A percentile compares a stretch with the other conserved stretches of the same genome.
phyloP scores from a whole-genome alignment of 106 monocot genomes.

The Gastrodia elata region DNA sequence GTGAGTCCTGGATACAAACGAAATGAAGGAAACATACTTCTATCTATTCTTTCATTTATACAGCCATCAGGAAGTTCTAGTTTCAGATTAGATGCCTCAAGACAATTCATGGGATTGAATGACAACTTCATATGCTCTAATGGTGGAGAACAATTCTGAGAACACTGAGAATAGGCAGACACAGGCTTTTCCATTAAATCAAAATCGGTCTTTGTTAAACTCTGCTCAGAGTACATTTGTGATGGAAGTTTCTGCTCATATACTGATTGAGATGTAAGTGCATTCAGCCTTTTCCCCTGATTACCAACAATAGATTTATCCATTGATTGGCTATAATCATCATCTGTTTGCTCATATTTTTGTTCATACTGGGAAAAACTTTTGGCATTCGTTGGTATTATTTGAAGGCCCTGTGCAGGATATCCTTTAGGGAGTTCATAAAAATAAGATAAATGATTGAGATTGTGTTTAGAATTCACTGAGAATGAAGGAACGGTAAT shows the following conservation, averaged over 20 bases:
- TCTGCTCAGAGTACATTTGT: constrained; percentile 13
- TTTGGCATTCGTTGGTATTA: constrained; percentile 19
- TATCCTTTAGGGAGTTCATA: constrained; percentile 53
- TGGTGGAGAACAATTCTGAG: constrained; percentile 66
- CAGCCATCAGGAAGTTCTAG: constrained; percentile 41
- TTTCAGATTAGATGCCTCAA: constrained; percentile 43
- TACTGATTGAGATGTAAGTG: constrained; percentile 12
- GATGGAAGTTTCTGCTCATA: constrained; percentile 11
- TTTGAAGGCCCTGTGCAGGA: constrained; percentile 50
- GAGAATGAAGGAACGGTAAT: constrained; percentile 12
- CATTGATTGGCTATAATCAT: constrained; percentile 10
- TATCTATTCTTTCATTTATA: constrained; percentile 41
- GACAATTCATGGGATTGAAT: constrained; percentile 63
- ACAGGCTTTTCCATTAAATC: constrained; percentile 12
- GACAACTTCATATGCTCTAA: constrained; percentile 92
- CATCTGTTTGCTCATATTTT: constrained; percentile 8
- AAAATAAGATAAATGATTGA: constrained; percentile 26
- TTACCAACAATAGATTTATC: constrained; percentile 17
- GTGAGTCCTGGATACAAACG: constrained; percentile 42
- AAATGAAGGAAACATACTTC: constrained; percentile 63
- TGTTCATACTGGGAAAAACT: constrained; percentile 6
- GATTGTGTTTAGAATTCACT: constrained; percentile 15
- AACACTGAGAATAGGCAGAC: constrained; percentile 18
- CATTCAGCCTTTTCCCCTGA: constrained; percentile 7
- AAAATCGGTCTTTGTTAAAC: constrained; percentile 5